Evolutionary conservation across 2,329 filamentous ascomycete species (phyloP).

Genomic region (Cryphonectria nitschkei): DNA sequence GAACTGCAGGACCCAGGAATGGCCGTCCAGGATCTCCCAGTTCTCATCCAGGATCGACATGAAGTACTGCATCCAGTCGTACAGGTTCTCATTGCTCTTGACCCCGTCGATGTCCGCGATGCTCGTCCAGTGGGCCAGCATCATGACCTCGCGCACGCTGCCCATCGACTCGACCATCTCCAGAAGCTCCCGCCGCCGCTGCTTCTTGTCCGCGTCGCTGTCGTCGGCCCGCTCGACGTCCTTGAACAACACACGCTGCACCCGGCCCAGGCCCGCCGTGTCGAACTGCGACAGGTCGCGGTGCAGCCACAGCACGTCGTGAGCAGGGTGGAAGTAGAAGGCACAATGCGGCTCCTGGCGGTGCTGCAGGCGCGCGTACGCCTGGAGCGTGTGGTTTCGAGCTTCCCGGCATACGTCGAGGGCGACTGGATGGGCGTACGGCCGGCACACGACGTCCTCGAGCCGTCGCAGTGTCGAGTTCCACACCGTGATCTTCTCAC

Average conservation of each 20-base stretch:
- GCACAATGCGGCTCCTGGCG: conserved; percentile 15
- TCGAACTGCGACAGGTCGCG: conserved; percentile 29
- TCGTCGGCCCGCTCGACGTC: conserved; percentile 28
- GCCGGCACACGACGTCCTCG: conserved; percentile 20
- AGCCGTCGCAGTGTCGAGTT: conserved; percentile 19
- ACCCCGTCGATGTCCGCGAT: conserved; percentile 26
- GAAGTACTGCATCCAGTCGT: conserved; percentile 31
- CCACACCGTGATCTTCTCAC: conserved; percentile 24
- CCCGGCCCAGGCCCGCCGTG: conserved; percentile 14
- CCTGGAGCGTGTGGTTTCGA: conserved; percentile 24
- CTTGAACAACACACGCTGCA: conserved; percentile 28
- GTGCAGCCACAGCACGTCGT: conserved; percentile 29
- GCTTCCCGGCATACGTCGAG: conserved; percentile 29
- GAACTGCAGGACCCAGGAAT: conserved; percentile 28
- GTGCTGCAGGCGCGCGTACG: conserved; percentile 28
- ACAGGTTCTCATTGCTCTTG: conserved; percentile 23
- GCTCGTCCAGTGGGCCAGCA: conserved; percentile 30
- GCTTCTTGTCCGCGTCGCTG: conserved; percentile 29
- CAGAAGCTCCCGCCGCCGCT: conserved; percentile 28
- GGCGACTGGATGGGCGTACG: conserved; percentile 22
- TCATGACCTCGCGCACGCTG: conserved; percentile 28
- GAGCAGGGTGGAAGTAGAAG: conserved; percentile 28
- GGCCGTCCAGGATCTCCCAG: conserved; percentile 28
- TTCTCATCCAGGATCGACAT: conserved; percentile 29
- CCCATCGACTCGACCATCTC: conserved; percentile 30